phyloP scores from a whole-genome alignment of 2,329 filamentous ascomycete species.

The Diaporthe helianthi region DNA sequence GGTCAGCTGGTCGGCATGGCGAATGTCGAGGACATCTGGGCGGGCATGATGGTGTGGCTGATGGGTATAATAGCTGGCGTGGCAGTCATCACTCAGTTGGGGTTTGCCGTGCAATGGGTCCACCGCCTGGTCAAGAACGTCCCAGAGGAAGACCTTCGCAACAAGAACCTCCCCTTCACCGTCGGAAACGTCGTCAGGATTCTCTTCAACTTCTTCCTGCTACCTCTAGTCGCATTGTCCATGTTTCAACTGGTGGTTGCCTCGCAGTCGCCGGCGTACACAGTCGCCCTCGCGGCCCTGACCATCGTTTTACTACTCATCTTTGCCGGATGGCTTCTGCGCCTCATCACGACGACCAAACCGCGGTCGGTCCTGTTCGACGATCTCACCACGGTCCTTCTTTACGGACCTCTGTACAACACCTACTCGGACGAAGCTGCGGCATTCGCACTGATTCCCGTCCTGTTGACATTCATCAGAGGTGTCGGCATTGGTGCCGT shows the following conservation, averaged over 20 bases:
- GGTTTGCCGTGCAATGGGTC: constrained; percentile 79
- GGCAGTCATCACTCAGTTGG: constrained; percentile 74
- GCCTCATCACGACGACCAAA: constrained; percentile 79
- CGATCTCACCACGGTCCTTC: constrained; percentile 85
- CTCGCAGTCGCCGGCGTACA: constrained; percentile 68
- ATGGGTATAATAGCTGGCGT: constrained; percentile 75
- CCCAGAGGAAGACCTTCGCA: constrained; percentile 84
- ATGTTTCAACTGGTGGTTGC: constrained; percentile 90
- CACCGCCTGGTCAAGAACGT: constrained; percentile 74
- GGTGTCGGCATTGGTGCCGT: constrained; percentile 92
- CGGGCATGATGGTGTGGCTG: constrained; percentile 91
- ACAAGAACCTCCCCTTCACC: constrained; percentile 91
- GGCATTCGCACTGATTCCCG: constrained; percentile 86
- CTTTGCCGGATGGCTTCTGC: constrained; percentile 80
- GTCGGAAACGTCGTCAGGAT: constrained; percentile 81
- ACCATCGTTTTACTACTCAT: constrained; percentile 75
- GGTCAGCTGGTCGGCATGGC: constrained; percentile 85
- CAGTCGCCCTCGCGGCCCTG: constrained; percentile 77
- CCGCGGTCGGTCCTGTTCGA: constrained; percentile 91
- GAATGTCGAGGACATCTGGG: constrained; percentile 82
- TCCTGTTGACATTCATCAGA: constrained; percentile 83
- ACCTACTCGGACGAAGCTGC: constrained; percentile 95
- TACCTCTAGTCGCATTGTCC: constrained; percentile 86
- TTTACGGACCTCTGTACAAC: constrained; percentile 95
- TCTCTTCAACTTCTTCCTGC: constrained; percentile 89